Conservation (phyloP, 2,329 filamentous ascomycete species). For the Exserohilum turcica region DNA sequence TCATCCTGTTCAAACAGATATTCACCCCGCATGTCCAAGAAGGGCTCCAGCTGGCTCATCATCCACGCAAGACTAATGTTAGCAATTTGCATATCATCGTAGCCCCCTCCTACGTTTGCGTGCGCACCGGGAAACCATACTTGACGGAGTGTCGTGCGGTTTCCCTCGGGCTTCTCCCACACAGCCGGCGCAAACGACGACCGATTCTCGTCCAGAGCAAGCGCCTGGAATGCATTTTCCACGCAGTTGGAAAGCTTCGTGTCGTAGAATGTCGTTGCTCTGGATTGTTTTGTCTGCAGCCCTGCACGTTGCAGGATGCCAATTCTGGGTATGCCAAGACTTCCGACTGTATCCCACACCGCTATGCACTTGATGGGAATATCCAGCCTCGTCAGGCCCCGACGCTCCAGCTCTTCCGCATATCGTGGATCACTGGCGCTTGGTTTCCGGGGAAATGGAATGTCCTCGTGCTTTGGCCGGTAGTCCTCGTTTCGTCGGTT, state of each 20-base stretch:
- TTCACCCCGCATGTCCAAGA: slow-evolving; percentile 55
- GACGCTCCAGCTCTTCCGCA: slow-evolving; percentile 48
- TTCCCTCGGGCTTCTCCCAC: slow-evolving; percentile 56
- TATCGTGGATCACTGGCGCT: slow-evolving; percentile 52
- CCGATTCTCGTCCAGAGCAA: slow-evolving; percentile 60
- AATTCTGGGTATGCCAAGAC: slow-evolving; percentile 54
- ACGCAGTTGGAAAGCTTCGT: slow-evolving; percentile 52
- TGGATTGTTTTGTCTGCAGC: slow-evolving; percentile 43
- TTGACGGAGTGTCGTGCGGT: slow-evolving; percentile 55
- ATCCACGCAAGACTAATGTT: slow-evolving; percentile 63
- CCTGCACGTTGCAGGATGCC: slow-evolving; percentile 46
- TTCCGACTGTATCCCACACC: slow-evolving; percentile 58
- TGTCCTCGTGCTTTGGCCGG: slow-evolving; percentile 51
- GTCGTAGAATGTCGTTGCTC: slow-evolving; percentile 55
- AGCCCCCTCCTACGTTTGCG: slow-evolving; percentile 58
- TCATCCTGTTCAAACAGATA: slow-evolving; percentile 56
- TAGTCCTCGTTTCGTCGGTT: slow-evolving; percentile 53
- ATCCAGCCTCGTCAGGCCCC: slow-evolving; percentile 41
- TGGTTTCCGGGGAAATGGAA: slow-evolving; percentile 56
- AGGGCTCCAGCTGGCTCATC: slow-evolving; percentile 58
- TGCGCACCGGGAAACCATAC: slow-evolving; percentile 63
- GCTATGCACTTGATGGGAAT: slow-evolving; percentile 52
- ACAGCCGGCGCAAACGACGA: slow-evolving; percentile 58
- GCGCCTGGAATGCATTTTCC: slow-evolving; percentile 61
- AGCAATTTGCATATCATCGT: slow-evolving; percentile 52